Evolutionary conservation across 257 asterid species (phyloP), one percentile per base, ranked within the genome.

Genomic region (Coffea eugenioides): DNA sequence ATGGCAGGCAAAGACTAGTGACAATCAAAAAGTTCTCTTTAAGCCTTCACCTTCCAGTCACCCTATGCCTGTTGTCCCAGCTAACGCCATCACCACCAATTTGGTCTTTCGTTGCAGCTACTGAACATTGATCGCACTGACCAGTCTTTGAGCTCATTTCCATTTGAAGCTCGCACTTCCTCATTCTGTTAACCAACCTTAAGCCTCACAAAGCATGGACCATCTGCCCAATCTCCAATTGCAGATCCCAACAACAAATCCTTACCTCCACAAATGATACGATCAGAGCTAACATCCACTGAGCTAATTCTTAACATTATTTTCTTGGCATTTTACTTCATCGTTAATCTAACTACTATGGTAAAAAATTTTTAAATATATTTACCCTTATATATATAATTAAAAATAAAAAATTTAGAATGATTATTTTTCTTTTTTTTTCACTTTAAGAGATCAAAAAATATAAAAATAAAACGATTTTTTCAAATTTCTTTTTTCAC

Each of bases 261-360:
- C 87, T 91, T 97, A 70, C 98, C 97, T 74, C 91, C 97, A 84
- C 98, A 91, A 27, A 92, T 94, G 64, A 93, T 91, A 45, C 98
- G 94, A 79, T 94, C 97, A 65, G 75, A 84, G 12, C 97, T 97
- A 74, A 93, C 70, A 46, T 86, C 97, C 56, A 94, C 90, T 0
- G 97, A 91, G 77, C n/a, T n/a, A n/a, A n/a, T n/a, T 27, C 27
- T 0, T 27, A 27, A 27, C 27, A 27, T 27, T 27, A 27, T 27
- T 27, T 27, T 27, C 27, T 27, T 27, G 27, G 27, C 27, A 27
- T 27, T 27, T 27, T 27, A 27, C 27, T 27, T 27, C 27, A 27
- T 27, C 27, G 27, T 27, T 27, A 27, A 27, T 27, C 27, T 27
- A 27, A 27, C 27, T 27, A 27, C 27, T 27, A 27, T 27, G 27